These are phyloP conservation scores for Hyaloperonospora arabidopsidis DNA, from an alignment of 352 stramenopile species.

Conservation along the genomic window DNA sequence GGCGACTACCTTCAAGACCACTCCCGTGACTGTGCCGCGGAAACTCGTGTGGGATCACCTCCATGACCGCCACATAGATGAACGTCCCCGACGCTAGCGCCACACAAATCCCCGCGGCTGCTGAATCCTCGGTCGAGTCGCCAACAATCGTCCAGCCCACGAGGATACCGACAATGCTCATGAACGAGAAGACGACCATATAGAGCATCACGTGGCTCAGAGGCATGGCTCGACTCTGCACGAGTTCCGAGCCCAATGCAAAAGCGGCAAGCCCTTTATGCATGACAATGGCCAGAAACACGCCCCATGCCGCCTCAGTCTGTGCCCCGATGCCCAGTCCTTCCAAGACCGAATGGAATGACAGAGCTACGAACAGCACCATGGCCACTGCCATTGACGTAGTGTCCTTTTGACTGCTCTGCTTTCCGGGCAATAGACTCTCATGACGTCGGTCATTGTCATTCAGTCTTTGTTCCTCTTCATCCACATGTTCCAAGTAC, in stretches of 20 bases:
- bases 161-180: constrained; percentile 56
- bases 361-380: constrained; percentile 69
- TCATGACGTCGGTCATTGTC: neutral
- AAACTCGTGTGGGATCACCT: constrained; percentile 80
- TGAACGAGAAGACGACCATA: constrained; percentile 55
- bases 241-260: constrained; percentile 55
- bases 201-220: constrained; percentile 47
- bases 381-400: constrained; percentile 53
- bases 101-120: constrained; percentile 48
- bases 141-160: constrained; percentile 48
- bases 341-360: constrained; percentile 77
- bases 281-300: constrained; percentile 70
- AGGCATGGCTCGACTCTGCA: constrained; percentile 45
- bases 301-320: constrained; percentile 57
- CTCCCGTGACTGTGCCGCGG: constrained; percentile 33
- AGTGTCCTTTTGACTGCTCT: neutral
- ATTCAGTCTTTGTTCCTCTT: constrained; percentile 18
- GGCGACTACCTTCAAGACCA: constrained; percentile 2
- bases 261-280: constrained; percentile 76
- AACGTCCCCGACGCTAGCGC: constrained; percentile 70
- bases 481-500: constrained; percentile 41
- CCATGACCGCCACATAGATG: constrained; percentile 83
- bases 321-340: constrained; percentile 70
- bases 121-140: constrained; percentile 51
- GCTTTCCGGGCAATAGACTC: neutral